A percentile compares a stretch with the other conserved stretches of the same genome.
Conservation (phyloP, 768 basidiomycete species). For the Amylocystis lapponica region DNA sequence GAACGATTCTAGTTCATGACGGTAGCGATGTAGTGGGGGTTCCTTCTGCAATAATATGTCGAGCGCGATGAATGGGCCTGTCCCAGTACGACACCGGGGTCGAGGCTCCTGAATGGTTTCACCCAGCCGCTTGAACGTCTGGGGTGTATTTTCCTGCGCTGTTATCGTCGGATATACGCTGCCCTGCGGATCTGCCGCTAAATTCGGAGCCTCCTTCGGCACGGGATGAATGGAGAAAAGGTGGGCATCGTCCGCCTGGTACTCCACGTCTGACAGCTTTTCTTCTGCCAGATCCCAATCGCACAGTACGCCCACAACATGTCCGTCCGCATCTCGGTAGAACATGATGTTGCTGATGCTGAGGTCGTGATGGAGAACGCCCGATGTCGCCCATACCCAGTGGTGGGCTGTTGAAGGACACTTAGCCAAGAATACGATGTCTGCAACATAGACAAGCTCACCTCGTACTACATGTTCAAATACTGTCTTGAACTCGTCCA, state of each 20-base stretch:
- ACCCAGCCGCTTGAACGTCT: no score
- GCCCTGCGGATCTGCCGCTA: no score
- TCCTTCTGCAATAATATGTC: background rate
- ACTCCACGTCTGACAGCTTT: no score
- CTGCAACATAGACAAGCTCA: constrained; percentile 10
- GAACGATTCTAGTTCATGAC: constrained; percentile 4
- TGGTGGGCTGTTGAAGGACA: constrained; percentile 19
- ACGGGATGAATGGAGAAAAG: no score
- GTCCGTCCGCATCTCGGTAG: constrained; percentile 2
- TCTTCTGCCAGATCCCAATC: constrained; percentile 24
- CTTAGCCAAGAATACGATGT: no score
- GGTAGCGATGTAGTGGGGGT: constrained; percentile 2
- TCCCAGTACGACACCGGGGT: constrained; percentile 4
- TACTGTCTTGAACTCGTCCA: constrained; percentile 22
- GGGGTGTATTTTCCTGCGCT: no score
- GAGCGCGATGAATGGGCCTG: constrained; percentile 7
- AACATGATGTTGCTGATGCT: constrained; percentile 30
- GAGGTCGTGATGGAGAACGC: constrained; percentile 27
- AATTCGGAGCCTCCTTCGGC: no score
- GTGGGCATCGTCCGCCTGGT: no score
- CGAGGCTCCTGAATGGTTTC: no score
- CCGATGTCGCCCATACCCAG: constrained; percentile 14
- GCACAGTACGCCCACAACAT: constrained; percentile 19
- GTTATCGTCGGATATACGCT: no score
- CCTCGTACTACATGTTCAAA: constrained; percentile 29